Evolutionary conservation across 257 asterid species (phyloP), one percentile per base, ranked within the genome.

Genomic region (Galeopsis tetrahit): DNA sequence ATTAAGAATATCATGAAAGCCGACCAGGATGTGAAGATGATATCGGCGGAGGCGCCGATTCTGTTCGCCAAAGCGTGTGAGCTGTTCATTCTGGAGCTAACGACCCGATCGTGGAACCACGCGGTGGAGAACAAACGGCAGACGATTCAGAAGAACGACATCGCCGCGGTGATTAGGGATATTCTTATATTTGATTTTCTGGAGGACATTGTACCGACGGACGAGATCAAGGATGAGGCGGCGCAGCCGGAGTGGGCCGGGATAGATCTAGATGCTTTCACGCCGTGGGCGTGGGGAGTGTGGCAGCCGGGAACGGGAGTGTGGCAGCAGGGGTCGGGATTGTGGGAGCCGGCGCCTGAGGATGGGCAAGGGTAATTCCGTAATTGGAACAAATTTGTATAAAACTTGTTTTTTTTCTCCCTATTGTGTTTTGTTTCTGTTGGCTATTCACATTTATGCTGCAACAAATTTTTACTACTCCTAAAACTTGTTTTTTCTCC

Each of bases 1-100:
- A 92, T 92, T 81, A 92, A 92, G 86, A 92, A 92, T 85, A 92
- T 92, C 80, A 92, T 92, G 98, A 92, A 90, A 75, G 96, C 98
- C 6, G 98, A 92, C 49, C 96, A 92, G 62, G 98, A 92, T 68
- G 98, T 92, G 61, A 92, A 96, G 5, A 92, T 92, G 97, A 92
- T 92, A 66, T 92, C 97, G 2, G 97, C 97, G 39, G 96, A 92
- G 83, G 96, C 96, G 2, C 96, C 96, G n/a, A 86, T 92, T 46
- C 86, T 92, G 46, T 92, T 92, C 80, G 93, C 98, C 11, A 92
- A 92, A 81, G 98, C 98, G 9, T 92, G 98, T 74, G 98, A 92
- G 84, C 88, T 92, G 60, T 92, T 92, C 90, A 92, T 92, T 68
- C 87, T 92, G 31, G 96, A 92, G 77, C 94, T 92, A 80, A 92